Conservation (phyloP, 805 yeast genomes). For the Zygotorulaspora chibaensis region DNA sequence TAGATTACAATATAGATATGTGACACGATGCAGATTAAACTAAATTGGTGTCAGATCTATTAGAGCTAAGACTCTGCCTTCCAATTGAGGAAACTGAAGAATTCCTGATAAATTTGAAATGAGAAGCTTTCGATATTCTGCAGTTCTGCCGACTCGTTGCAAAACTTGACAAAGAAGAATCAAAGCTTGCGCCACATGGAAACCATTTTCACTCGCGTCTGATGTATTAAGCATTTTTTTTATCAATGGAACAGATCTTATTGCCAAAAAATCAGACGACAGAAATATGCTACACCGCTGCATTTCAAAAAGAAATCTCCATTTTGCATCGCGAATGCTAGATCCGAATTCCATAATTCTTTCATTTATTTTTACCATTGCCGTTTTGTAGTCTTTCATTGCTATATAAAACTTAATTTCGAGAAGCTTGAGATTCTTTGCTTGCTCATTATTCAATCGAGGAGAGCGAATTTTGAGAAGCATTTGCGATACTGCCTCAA, state of each 20-base stretch:
- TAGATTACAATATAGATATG: conserved; percentile 7
- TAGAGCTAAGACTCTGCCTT: conserved; percentile 4
- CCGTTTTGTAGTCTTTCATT: conserved; percentile 28
- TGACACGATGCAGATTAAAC: not conserved
- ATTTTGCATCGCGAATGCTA: conserved; percentile 27
- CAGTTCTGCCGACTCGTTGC: conserved; percentile 37
- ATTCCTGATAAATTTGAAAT: conserved; percentile 7
- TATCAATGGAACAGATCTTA: conserved; percentile 48
- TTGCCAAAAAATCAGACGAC: conserved; percentile 39
- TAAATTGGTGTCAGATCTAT: conserved; percentile 1
- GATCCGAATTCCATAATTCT: conserved; percentile 15
- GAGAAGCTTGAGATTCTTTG: conserved; percentile 40
- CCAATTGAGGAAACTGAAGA: conserved; percentile 10
- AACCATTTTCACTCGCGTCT: conserved; percentile 42
- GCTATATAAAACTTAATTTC: conserved; percentile 39
- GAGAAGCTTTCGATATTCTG: conserved; percentile 33
- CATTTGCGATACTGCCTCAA: conserved; percentile 43
- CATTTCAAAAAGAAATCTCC: conserved; percentile 29
- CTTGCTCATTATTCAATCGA: conserved; percentile 30
- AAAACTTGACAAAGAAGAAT: conserved; percentile 45
- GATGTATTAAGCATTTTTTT: conserved; percentile 49
- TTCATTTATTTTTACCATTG: conserved; percentile 24
- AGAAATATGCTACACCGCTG: conserved; percentile 32
- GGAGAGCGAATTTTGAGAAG: conserved; percentile 39
- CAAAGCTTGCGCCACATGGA: conserved; percentile 45